A percentile compares a stretch with the other conserved stretches of the same genome.
Conservation (phyloP, 192 early-diverging fungal species). For the Lobosporangium transversale region DNA sequence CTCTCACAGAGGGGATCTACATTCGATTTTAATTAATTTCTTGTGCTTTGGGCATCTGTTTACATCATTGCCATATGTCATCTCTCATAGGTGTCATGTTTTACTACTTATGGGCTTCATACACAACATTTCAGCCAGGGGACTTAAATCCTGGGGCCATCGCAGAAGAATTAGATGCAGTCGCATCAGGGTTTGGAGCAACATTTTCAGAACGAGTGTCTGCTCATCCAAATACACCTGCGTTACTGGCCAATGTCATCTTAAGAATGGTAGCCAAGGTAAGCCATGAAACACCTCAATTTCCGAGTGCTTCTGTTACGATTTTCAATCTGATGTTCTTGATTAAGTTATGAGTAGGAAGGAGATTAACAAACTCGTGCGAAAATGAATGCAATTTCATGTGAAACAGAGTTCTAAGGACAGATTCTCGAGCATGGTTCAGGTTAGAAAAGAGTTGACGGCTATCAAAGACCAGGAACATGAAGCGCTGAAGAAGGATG, state of each 20-base stretch:
- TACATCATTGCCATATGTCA: neutral
- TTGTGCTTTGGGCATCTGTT: too few species aligned
- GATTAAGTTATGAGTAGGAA: too few species aligned
- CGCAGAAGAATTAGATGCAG: conserved; percentile 5
- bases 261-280: conserved; percentile 45
- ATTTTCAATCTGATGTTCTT: too few species aligned
- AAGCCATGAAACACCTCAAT: neutral
- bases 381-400: too few species aligned
- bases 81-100: conserved; percentile 35
- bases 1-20: neutral
- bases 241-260: conserved; percentile 35
- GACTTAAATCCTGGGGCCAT: conserved; percentile 18
- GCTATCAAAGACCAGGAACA: conserved; percentile 36
- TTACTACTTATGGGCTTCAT: conserved; percentile 34
- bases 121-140: conserved; percentile 16
- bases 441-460: conserved; percentile 37
- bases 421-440: conserved; percentile 39
- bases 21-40: conserved; percentile 5
- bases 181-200: conserved; percentile 10
- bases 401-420: conserved; percentile 30
- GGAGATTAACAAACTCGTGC: too few species aligned
- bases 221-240: conserved; percentile 2
- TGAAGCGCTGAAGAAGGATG: conserved; percentile 36
- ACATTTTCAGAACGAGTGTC: neutral
- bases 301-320: too few species aligned